Percentiles rank a stretch among this genome's conserved stretches.
Conservation (phyloP, 164 flowering plant species). For the Amborella trichopoda region DNA sequence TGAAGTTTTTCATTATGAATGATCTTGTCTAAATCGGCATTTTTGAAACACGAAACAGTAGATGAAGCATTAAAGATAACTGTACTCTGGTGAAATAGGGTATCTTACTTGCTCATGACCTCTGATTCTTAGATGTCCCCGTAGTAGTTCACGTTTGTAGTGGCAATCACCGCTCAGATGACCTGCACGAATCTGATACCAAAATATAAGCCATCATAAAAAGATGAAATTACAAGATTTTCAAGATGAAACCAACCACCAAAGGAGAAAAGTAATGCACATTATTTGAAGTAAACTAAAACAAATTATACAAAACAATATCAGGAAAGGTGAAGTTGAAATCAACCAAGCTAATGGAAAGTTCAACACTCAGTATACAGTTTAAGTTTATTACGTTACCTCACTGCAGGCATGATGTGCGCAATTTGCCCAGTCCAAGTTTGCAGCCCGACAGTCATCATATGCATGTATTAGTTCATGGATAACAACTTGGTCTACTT, state of each 20-base stretch:
- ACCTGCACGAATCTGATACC: conserved; percentile 70
- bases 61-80: too few relatives aligned
- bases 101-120: conserved; percentile 91
- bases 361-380: too few relatives aligned
- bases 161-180: conserved; percentile 98
- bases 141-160: conserved; percentile 75
- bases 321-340: too few relatives aligned
- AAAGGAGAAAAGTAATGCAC: too few relatives aligned
- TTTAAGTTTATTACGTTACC: conserved; percentile 23
- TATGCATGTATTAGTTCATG: conserved; percentile 93
- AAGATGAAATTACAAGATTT: neutral
- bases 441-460: conserved; percentile 84
- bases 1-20: too few relatives aligned
- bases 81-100: too few relatives aligned
- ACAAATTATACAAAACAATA: neutral
- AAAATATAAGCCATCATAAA: neutral
- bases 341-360: too few relatives aligned
- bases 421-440: conserved; percentile 82
- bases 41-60: too few relatives aligned
- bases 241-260: too few relatives aligned
- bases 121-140: conserved; percentile 63
- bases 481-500: conserved; percentile 72
- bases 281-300: neutral
- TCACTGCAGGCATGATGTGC: conserved; percentile 98
- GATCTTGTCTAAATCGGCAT: too few relatives aligned